Evolutionary conservation across 1,284 basidiomycete species (phyloP), one percentile per base, ranked within the genome.

Genomic region (Pisolithus thermaeus): DNA sequence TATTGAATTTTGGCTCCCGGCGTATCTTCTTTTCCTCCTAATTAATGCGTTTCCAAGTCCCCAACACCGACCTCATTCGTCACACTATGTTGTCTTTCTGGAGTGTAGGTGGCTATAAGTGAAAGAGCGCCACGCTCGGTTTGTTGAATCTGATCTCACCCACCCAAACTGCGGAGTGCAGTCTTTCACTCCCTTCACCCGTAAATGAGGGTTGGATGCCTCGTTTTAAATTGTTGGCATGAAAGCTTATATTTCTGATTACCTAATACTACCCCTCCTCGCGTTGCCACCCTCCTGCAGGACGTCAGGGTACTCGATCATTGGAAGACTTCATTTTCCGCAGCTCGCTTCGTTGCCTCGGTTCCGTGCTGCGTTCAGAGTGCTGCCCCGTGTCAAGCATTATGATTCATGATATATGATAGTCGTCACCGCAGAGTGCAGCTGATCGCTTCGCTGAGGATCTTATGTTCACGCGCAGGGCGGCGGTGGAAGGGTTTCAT

Each of bases 141-240:
- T 25, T 27, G 12, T 23, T 22, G 23, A 25, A n/a, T 42, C 44
- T 46, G 22, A 36, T 46, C 39, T 36, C 44, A 55, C 30, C 55
- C 61, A 52, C 61, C 57, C 63, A 64, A 64, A 66, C 62, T 67
- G 65, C 62, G 65, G 61, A 16, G 42, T n/a, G n/a, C 14, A 16
- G 56, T 54, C 57, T 62, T 35, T 16, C 20, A 30, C 6, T 56
- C 42, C 50, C 58, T 51, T 59, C 52, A 50, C 30, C 37, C 44
- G 46, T 28, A 40, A 14, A 25, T n/a, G 25, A 25, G 45, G 42
- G 50, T 20, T 30, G 39, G 56, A 50, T 54, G 53, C 47, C 56
- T 55, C 50, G 23, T 16, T 23, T 25, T 27, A 53, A 50, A 32
- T 20, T 52, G 57, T 57, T 59, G 54, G 55, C 47, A 46, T 12